These are phyloP conservation scores for Boletellus emodensis DNA, from an alignment of 768 basidiomycete species.

Conservation along the genomic window DNA sequence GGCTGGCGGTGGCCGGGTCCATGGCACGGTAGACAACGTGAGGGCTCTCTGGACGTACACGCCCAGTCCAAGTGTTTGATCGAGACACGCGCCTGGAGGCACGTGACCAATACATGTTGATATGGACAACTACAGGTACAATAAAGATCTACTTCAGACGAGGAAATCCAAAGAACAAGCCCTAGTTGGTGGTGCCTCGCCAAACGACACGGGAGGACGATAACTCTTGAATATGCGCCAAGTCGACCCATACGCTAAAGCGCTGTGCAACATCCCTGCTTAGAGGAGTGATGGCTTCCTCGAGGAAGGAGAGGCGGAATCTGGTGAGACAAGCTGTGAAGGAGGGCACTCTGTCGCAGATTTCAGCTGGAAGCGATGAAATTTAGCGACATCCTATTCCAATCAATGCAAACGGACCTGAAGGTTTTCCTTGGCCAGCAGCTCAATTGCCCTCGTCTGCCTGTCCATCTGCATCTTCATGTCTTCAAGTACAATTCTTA, in stretches of 20 bases:
- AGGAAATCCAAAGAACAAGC: background rate
- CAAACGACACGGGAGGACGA: background rate
- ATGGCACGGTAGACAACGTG: slow-evolving; percentile 11
- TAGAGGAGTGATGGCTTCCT: slow-evolving; percentile 15
- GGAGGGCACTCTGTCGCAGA: slow-evolving; percentile 10
- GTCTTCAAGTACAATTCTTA: slow-evolving; percentile 37
- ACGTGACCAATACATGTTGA: slow-evolving; percentile 24
- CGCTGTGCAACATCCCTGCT: background rate
- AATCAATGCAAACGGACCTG: slow-evolving; percentile 31
- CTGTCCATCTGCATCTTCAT: slow-evolving; percentile 49
- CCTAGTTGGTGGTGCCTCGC: background rate
- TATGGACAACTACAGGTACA: slow-evolving; percentile 5
- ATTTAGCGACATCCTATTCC: slow-evolving; percentile 7
- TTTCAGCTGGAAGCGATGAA: slow-evolving; percentile 10
- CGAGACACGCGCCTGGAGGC: slow-evolving; percentile 23
- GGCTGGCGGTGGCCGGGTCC: slow-evolving; percentile 19
- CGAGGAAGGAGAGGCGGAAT: slow-evolving; percentile 13
- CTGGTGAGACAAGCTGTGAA: slow-evolving; percentile 10
- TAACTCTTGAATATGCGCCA: background rate
- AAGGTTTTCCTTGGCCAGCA: slow-evolving; percentile 44
- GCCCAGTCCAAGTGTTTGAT: slow-evolving; percentile 10
- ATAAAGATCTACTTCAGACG: slow-evolving; percentile 3
- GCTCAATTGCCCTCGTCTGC: slow-evolving; percentile 42
- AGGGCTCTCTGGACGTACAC: background rate
- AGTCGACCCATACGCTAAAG: background rate